These are phyloP conservation scores for Rutstroemia sp. DNA, from an alignment of 2,329 filamentous ascomycete species.

Conservation along the genomic window DNA sequence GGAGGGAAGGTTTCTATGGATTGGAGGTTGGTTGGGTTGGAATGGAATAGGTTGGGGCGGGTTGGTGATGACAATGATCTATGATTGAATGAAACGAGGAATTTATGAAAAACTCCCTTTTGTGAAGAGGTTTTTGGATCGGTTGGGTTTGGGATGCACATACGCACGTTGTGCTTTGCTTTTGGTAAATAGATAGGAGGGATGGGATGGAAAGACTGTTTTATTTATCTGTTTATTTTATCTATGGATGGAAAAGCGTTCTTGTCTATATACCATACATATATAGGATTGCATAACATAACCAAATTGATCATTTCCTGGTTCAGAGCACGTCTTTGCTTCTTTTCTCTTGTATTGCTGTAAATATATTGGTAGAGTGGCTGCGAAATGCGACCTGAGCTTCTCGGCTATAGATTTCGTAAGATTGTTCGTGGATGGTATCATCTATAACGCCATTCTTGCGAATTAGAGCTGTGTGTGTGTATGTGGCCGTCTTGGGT, in stretches of 20 bases:
- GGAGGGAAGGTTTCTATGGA: not conserved
- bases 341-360: too few species aligned
- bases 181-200: too few species aligned
- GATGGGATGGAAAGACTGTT: too few species aligned
- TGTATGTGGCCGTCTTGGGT: not conserved
- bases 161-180: too few species aligned
- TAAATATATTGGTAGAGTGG: not conserved
- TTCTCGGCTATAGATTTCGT: constrained; percentile 1
- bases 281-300: not conserved
- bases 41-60: too few species aligned
- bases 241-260: not conserved
- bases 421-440: not conserved
- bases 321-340: not conserved
- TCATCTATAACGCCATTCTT: not conserved
- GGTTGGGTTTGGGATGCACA: too few species aligned
- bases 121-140: too few species aligned
- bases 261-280: not conserved
- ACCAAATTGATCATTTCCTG: not conserved
- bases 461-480: not conserved
- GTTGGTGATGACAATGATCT: too few species aligned
- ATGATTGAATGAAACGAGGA: too few species aligned
- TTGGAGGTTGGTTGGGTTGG: too few species aligned
- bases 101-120: too few species aligned
- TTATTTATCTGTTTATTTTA: too few species aligned
- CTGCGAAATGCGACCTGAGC: not conserved